Evolutionary conservation across 805 yeast genomes (phyloP), one percentile per base, ranked within the genome.

Genomic region (Schizosaccharomyces octosporus): DNA sequence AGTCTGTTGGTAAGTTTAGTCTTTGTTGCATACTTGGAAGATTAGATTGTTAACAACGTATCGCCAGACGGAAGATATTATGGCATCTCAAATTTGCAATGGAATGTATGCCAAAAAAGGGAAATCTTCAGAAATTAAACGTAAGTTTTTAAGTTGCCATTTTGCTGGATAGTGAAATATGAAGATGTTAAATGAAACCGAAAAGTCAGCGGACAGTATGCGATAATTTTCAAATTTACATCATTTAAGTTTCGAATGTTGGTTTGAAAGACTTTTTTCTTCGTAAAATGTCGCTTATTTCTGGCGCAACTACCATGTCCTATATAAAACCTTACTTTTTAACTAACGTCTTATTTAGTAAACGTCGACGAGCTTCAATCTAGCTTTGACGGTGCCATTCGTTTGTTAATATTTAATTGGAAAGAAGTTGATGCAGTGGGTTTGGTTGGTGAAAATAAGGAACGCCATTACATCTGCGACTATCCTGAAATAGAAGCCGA

Each of bases 321-420:
- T 17, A 9, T 31, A 9, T 13, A 4, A 36, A 11, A 9, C 17
- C 13, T 36, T 36, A 15, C 21, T 43, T 9, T 9, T n/a, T 13
- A 6, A 45, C 51, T 45, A 45, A 45, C 51, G 5, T 45, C 17
- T n/a, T 19, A 6, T 45, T 2, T 51, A 51, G 57, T 51, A 29
- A 29, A 51, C 13, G n/a, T 51, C 36, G 57, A 51, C 11, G 31
- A 21, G 9, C 27, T 19, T 6, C n/a, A 17, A 2, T 51, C 57
- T 2, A 29, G 11, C 36, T 21, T 21, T 13, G 57, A 29, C 13
- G 75, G 76, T 7, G 69, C 74, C 61, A 71, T 90, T 24, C 78
- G 88, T 2, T 78, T 87, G 59, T 81, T 87, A 36, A 76, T 93
- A 5, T 93, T 86, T 70, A 96, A 89, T 70, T 89, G 85, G 73